Evolutionary conservation across 768 basidiomycete species (phyloP).

Genomic region (Obba rivulosa): DNA sequence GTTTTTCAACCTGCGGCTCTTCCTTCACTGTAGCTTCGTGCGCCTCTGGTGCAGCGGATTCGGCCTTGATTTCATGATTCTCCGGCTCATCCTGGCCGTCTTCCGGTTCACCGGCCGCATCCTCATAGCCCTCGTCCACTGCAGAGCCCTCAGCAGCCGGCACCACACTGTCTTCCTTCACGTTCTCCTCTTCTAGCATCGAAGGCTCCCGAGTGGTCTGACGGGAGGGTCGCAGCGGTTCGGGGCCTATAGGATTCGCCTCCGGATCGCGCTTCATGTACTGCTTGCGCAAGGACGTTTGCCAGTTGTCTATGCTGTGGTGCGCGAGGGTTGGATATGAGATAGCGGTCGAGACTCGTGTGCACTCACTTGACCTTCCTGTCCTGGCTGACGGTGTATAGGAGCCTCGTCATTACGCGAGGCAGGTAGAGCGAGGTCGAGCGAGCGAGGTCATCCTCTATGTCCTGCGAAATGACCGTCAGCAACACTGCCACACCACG

Average conservation of each 20-base stretch:
- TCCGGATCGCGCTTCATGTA: slow-evolving; percentile 68
- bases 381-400: slow-evolving; percentile 74
- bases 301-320: slow-evolving; percentile 70
- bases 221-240: slow-evolving; percentile 30
- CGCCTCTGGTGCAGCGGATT: slow-evolving; percentile 7
- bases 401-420: slow-evolving; percentile 68
- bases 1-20: neutral
- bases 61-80: neutral
- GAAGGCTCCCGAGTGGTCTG: slow-evolving; percentile 16
- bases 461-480: slow-evolving; percentile 43
- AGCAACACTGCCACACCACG: slow-evolving; percentile 1
- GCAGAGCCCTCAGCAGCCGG: neutral
- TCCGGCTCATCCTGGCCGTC: neutral
- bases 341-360: slow-evolving; percentile 11
- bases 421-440: slow-evolving; percentile 58
- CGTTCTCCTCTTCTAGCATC: slow-evolving; percentile 9
- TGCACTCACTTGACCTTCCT: slow-evolving; percentile 66
- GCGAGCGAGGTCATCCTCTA: slow-evolving; percentile 70
- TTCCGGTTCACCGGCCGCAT: neutral
- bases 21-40: slow-evolving; percentile 1
- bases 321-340: slow-evolving; percentile 1
- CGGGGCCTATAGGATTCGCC: slow-evolving; percentile 67
- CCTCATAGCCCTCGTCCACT: neutral
- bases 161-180: slow-evolving; percentile 17
- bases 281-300: slow-evolving; percentile 69